A percentile compares a stretch with the other conserved stretches of the same genome.
These are phyloP conservation scores for Yamadazyma diospyri DNA, from an alignment of 1,139 yeast species.

Conservation along the genomic window DNA sequence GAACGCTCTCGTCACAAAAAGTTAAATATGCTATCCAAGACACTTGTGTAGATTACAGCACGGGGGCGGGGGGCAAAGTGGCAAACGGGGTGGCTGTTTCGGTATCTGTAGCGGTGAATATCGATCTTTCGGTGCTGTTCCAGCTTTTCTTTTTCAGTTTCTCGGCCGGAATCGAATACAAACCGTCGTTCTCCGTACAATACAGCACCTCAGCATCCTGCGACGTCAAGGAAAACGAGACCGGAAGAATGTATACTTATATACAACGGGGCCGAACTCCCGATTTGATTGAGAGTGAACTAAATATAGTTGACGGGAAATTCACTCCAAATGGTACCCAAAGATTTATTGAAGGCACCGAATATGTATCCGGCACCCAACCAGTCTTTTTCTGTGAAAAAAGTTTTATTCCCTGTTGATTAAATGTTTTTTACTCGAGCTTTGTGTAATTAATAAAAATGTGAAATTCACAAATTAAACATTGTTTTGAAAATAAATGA, in stretches of 20 bases:
- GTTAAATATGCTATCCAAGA: slow-evolving; percentile 1
- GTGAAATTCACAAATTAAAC: slow-evolving; percentile 2
- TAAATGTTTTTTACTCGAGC: too few species aligned
- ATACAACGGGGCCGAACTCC: slow-evolving; percentile 6
- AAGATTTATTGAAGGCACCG: slow-evolving; percentile 2
- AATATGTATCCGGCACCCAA: slow-evolving; percentile 1
- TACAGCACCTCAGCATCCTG: slow-evolving; percentile 5
- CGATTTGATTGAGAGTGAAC: slow-evolving; percentile 2
- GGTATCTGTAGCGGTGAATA: neutral
- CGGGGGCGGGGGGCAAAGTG: slow-evolving; percentile 5
- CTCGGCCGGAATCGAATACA: slow-evolving; percentile 3
- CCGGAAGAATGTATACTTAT: slow-evolving; percentile 5
- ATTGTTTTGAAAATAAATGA: too few species aligned
- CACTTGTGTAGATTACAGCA: slow-evolving; percentile 5
- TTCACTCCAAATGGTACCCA: slow-evolving; percentile 2
- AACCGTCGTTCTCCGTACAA: slow-evolving; percentile 1
- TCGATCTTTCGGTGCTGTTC: neutral
- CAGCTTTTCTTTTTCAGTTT: slow-evolving; percentile 3
- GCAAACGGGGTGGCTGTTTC: slow-evolving; percentile 3
- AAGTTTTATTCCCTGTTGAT: slow-evolving; percentile 11
- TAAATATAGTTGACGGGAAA: neutral
- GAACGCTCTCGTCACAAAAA: neutral
- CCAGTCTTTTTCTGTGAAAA: slow-evolving; percentile 5
- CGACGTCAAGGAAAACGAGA: slow-evolving; percentile 4
- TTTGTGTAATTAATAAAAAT: too few species aligned